phyloP scores from a whole-genome alignment of 208 protist species.

The Novymonas esmeraldas region DNA sequence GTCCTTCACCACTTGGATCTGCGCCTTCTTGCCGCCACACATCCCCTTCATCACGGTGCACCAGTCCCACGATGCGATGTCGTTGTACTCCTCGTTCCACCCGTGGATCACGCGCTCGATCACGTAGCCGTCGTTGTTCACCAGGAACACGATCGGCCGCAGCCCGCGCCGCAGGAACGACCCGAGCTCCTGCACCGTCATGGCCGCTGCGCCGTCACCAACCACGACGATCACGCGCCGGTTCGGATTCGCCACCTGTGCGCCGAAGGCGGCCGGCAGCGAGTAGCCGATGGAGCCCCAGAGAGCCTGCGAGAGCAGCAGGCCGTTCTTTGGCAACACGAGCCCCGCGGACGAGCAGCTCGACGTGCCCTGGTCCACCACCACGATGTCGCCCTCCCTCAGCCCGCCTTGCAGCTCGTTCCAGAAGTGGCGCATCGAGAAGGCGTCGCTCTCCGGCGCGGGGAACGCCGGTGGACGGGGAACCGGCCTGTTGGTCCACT shows the following conservation, averaged over 20 bases:
- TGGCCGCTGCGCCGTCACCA: slow-evolving; percentile 44
- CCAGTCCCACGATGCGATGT: slow-evolving; percentile 54
- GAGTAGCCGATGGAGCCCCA: slow-evolving; percentile 55
- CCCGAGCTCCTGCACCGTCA: slow-evolving; percentile 53
- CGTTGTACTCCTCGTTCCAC: slow-evolving; percentile 52
- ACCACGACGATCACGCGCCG: slow-evolving; percentile 40
- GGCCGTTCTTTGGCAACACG: slow-evolving; percentile 28
- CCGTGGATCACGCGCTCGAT: slow-evolving; percentile 56
- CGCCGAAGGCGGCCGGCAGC: slow-evolving; percentile 45
- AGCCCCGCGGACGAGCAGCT: slow-evolving; percentile 34
- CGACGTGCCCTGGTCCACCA: slow-evolving; percentile 52
- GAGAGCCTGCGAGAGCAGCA: slow-evolving; percentile 32
- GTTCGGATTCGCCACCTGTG: slow-evolving; percentile 37
- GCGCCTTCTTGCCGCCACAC: slow-evolving; percentile 8
- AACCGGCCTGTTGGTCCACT: slow-evolving; percentile 17
- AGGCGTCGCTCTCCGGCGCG: slow-evolving; percentile 27
- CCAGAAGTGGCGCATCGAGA: slow-evolving; percentile 44
- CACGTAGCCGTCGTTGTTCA: slow-evolving; percentile 60
- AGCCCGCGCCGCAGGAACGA: slow-evolving; percentile 41
- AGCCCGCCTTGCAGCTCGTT: slow-evolving; percentile 39
- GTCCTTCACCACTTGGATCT: slow-evolving; percentile 22
- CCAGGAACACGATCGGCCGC: slow-evolving; percentile 40
- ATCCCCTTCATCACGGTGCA: slow-evolving; percentile 32
- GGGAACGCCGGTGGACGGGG: slow-evolving; percentile 20
- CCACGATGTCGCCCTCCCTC: slow-evolving; percentile 38